Evolutionary conservation across 768 basidiomycete species (phyloP).

Genomic region (Dacryopinax spathularia): DNA sequence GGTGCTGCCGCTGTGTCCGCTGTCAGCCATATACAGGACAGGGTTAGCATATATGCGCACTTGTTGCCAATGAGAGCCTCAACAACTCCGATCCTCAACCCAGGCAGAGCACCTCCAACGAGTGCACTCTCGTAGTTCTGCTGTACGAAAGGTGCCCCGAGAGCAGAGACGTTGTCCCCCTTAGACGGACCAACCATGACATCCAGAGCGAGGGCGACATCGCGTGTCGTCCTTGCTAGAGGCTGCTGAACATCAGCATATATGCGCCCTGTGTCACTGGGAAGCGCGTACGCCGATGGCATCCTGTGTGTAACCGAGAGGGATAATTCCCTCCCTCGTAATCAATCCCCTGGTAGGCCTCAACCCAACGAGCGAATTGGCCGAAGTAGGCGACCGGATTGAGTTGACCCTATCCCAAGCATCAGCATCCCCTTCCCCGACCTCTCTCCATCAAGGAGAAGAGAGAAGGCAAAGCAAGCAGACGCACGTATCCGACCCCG

Average conservation of each 20-base stretch:
- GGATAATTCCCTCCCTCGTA: neutral
- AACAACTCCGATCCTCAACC: neutral
- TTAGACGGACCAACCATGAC: neutral
- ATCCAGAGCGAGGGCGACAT: neutral
- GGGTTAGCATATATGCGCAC: neutral
- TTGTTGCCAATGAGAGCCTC: neutral
- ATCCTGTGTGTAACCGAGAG: neutral
- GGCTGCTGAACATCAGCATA: neutral
- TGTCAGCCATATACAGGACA: neutral
- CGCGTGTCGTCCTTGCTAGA: neutral
- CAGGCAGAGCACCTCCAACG: neutral
- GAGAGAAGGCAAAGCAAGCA: too few species aligned
- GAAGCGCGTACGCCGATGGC: neutral
- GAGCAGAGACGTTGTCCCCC: conserved; percentile 1
- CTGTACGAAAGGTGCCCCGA: neutral
- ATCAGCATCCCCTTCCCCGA: too few species aligned
- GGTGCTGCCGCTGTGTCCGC: neutral
- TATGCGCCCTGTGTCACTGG: neutral
- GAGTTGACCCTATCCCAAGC: neutral
- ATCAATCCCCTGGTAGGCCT: neutral
- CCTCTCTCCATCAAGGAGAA: too few species aligned
- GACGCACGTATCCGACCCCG: neutral
- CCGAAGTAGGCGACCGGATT: neutral
- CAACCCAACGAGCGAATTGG: neutral
- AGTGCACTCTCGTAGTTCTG: neutral